Evolutionary conservation across 805 yeast genomes (phyloP), one percentile per base, ranked within the genome.

Genomic region (Geotrichum ghanense): DNA sequence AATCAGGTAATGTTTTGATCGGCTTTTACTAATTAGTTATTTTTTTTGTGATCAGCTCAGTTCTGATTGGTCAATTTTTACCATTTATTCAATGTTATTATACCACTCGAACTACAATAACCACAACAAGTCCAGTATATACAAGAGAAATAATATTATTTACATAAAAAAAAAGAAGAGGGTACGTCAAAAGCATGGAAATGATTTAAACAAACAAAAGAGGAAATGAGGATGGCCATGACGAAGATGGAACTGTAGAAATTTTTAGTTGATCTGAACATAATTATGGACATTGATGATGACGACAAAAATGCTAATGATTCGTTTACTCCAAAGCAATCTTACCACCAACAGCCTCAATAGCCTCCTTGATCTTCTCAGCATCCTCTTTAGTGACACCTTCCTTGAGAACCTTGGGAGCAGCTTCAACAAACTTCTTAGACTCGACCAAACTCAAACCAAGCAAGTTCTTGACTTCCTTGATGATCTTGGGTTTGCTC

Each of bases 351-450:
- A 90, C 76, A 46, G 79, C 92, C 72, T 92, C 98, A 63, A 92
- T 75, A 52, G 95, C 79, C 51, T 84, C 74, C 74, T 92, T 90
- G 65, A 92, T 83, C 76, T 89, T 88, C 61, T 90, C 97, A 55
- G 97, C 97, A 60, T 92, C 99, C 64, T 86, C 99, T 75, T 92
- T 92, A 52, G 95, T 82, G 51, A 92, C 88, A 59, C 88, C 87
- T 59, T 92, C 99, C 73, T 92, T 92, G 67, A 92, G 74, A 42
- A 84, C 73, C 75, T 92, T 92, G 58, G 99, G 99, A 51, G 99
- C 97, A 59, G 87, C 70, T 73, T 92, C 99, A 49, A 92, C 99
- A 56, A 92, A 85, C 72, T 92, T 92, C 80, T 92, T 92, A 52
- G 97, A 85, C 65, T 92, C 97, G 51, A 92, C 98, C 57, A 92